phyloP scores from a whole-genome alignment of 139 green algal species.

The Auxenochlorella protothecoides region DNA sequence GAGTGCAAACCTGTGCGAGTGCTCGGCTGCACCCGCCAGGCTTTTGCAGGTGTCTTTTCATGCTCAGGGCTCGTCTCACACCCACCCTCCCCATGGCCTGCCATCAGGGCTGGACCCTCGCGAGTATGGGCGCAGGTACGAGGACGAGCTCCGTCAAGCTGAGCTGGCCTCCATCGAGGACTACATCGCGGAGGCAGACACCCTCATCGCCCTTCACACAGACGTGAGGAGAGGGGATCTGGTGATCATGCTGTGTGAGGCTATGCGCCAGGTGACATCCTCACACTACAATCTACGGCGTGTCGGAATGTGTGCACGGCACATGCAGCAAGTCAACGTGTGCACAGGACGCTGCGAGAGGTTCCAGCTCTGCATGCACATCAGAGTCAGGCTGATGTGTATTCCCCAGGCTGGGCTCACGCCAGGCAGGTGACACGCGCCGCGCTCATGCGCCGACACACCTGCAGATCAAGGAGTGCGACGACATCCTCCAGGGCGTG shows the following conservation, averaged over 20 bases:
- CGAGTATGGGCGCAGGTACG: slow-evolving; percentile 69
- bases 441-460: slow-evolving; percentile 30
- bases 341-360: no score
- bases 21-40: neutral
- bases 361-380: no score
- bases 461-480: slow-evolving; percentile 75
- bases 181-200: slow-evolving; percentile 87
- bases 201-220: slow-evolving; percentile 73
- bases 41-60: neutral
- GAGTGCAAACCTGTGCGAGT: neutral
- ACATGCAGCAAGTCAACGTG: no score
- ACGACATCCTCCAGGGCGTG: slow-evolving; percentile 79
- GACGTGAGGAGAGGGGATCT: slow-evolving; percentile 39
- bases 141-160: slow-evolving; percentile 67
- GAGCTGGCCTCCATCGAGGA: slow-evolving; percentile 90
- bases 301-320: no score
- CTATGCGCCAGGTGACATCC: no score
- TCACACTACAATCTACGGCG: no score
- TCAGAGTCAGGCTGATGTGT: no score
- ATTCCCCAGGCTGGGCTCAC: no score
- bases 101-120: slow-evolving; percentile 37
- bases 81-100: neutral
- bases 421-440: no score
- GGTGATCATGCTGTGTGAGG: neutral
- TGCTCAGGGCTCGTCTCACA: neutral